Conservation (phyloP, 176 grass and related monocot species). For the Themeda triandra region DNA sequence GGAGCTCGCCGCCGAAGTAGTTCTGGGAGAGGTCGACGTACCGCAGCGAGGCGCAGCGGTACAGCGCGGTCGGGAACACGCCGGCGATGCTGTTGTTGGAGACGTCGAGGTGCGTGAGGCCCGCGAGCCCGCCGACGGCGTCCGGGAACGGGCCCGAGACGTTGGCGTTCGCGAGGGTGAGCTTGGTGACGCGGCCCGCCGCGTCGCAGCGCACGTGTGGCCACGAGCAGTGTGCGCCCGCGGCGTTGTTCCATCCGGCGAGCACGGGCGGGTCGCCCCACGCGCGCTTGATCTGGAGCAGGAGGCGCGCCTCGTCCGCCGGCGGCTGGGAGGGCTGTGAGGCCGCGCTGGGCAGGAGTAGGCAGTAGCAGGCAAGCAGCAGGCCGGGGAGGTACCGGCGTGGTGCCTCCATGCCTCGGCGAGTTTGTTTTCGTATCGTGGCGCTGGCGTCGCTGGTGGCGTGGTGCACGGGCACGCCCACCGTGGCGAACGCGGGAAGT, state of each 20-base stretch:
- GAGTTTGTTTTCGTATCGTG: background rate
- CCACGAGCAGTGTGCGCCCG: constrained; percentile 53
- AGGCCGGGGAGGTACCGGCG: background rate
- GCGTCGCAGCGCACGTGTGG: constrained; percentile 36
- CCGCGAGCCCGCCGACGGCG: constrained; percentile 44
- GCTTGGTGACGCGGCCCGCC: constrained; percentile 23
- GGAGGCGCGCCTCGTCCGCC: constrained; percentile 28
- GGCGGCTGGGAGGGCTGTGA: constrained; percentile 17
- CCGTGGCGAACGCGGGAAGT: background rate
- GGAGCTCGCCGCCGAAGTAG: constrained; percentile 46
- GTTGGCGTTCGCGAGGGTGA: constrained; percentile 22
- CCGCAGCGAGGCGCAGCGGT: constrained; percentile 36
- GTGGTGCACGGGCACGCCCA: background rate
- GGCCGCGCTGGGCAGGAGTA: background rate
- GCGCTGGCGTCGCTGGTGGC: no score
- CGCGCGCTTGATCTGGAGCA: constrained; percentile 50
- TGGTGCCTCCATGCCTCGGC: background rate
- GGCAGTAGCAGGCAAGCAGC: constrained; percentile 1
- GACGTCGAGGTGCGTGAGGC: constrained; percentile 49
- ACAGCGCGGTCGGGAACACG: constrained; percentile 37
- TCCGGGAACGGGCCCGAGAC: constrained; percentile 36
- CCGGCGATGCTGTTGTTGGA: constrained; percentile 41
- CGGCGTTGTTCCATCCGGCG: constrained; percentile 34
- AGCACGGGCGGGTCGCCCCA: constrained; percentile 47
- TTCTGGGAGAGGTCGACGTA: constrained; percentile 52